A percentile compares a stretch with the other conserved stretches of the same genome.
Evolutionary conservation across 2,329 filamentous ascomycete genomes (phyloP).

Genomic region (Phialophora tarda): DNA sequence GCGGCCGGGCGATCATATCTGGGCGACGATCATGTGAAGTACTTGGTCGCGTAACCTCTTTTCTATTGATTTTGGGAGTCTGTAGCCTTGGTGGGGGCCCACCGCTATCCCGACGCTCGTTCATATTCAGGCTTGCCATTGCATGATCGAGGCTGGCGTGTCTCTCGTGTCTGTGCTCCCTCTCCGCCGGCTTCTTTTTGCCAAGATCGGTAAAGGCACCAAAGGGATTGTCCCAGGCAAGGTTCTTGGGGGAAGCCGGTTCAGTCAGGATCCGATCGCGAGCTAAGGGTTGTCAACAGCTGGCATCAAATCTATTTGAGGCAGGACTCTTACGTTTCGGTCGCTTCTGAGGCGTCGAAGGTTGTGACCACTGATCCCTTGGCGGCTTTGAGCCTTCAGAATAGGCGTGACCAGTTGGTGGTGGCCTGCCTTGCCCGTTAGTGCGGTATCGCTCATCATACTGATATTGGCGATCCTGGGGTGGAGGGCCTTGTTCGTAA

Average conservation of each 20-base stretch:
- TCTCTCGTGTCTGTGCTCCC: conserved; percentile 42
- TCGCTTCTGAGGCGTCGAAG: conserved; percentile 41
- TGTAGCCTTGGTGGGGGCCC: conserved; percentile 26
- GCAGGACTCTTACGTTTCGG: conserved; percentile 37
- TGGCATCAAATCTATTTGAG: conserved; percentile 14
- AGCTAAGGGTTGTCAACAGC: conserved; percentile 35
- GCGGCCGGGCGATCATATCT: conserved; percentile 7
- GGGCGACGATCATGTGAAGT: conserved; percentile 30
- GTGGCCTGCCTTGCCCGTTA: conserved; percentile 29
- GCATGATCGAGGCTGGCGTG: conserved; percentile 39
- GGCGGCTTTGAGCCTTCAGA: conserved; percentile 21
- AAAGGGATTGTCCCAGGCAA: conserved; percentile 58
- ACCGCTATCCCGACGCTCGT: conserved; percentile 19
- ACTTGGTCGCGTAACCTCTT: conserved; percentile 25
- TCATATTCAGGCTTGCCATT: conserved; percentile 22
- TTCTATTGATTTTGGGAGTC: conserved; percentile 32
- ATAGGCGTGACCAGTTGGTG: conserved; percentile 21
- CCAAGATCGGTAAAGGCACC: conserved; percentile 48
- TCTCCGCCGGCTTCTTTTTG: conserved; percentile 43
- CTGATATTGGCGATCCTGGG: conserved; percentile 30
- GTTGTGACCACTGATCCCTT: conserved; percentile 24
- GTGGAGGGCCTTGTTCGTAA: conserved; percentile 24
- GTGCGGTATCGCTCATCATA: conserved; percentile 38
- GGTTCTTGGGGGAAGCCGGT: conserved; percentile 47
- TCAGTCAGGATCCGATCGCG: conserved; percentile 39